Evolutionary conservation across 2,329 filamentous ascomycete genomes (phyloP).

Genomic region (Chrysoporthe austroafricana): DNA sequence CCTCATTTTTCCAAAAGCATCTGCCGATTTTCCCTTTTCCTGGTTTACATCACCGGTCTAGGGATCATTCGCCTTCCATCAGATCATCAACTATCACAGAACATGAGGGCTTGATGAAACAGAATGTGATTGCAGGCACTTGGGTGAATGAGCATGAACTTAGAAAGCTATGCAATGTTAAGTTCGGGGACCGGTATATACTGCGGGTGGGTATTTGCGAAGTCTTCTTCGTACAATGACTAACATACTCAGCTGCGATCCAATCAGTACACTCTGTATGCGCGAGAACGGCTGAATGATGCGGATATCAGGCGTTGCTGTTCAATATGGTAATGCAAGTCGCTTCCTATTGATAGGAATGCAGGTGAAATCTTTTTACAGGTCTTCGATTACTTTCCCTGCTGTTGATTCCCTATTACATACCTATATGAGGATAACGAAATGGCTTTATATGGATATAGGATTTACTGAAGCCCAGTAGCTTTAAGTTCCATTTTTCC

Average conservation of each 20-base stretch:
- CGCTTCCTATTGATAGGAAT: too few relatives aligned
- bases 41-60: not conserved
- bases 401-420: too few relatives aligned
- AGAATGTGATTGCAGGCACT: conserved; percentile 1
- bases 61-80: not conserved
- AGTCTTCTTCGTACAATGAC: not conserved
- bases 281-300: not conserved
- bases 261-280: conserved; percentile 3
- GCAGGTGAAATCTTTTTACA: too few relatives aligned
- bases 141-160: not conserved
- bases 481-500: too few relatives aligned
- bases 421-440: too few relatives aligned
- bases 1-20: not conserved
- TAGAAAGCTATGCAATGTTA: not conserved
- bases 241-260: not conserved
- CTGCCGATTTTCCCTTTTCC: not conserved
- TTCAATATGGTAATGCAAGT: not conserved
- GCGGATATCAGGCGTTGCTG: conserved; percentile 7
- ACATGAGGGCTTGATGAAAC: not conserved
- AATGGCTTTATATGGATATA: too few relatives aligned
- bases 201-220: not conserved
- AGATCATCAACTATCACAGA: not conserved
- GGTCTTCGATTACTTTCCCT: too few relatives aligned
- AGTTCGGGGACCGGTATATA: not conserved
- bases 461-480: too few relatives aligned